phyloP scores from a whole-genome alignment of 2,329 filamentous ascomycete species.

The Capronia epimyces region DNA sequence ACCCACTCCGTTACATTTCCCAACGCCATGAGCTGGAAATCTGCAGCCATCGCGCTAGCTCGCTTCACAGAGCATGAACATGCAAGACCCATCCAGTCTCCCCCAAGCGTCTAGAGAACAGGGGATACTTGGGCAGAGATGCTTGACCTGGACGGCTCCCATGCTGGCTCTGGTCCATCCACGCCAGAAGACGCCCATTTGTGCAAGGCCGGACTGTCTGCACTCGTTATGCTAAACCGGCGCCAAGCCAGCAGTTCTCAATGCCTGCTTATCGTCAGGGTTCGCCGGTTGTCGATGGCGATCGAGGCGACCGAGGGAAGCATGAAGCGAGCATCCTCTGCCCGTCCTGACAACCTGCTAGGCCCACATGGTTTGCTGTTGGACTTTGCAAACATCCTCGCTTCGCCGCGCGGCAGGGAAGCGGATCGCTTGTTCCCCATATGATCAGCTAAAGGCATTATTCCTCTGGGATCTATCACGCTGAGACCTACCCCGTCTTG shows the following conservation, averaged over 20 bases:
- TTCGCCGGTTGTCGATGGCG: not conserved
- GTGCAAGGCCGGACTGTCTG: not conserved
- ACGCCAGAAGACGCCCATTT: not conserved
- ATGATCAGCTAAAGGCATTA: not conserved
- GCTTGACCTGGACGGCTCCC: not conserved
- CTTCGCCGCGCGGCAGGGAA: not conserved
- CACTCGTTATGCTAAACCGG: not conserved
- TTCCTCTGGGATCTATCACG: not conserved
- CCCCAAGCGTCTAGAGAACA: not conserved
- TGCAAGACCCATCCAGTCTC: not conserved
- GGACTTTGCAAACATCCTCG: not conserved
- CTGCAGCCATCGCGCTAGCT: not conserved
- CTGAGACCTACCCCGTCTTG: constrained; percentile 2
- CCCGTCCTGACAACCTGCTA: not conserved
- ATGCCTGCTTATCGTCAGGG: not conserved
- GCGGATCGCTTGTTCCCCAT: not conserved
- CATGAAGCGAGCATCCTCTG: not conserved
- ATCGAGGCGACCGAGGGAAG: not conserved
- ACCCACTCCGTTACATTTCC: not conserved
- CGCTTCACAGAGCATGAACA: not conserved
- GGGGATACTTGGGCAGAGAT: not conserved
- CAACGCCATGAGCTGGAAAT: not conserved
- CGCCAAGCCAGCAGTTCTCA: not conserved
- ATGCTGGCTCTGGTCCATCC: not conserved
- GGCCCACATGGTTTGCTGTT: not conserved